Evolutionary conservation across 495 filamentous ascomycete genomes (phyloP).

Genomic region (Penicillium nucicola): DNA sequence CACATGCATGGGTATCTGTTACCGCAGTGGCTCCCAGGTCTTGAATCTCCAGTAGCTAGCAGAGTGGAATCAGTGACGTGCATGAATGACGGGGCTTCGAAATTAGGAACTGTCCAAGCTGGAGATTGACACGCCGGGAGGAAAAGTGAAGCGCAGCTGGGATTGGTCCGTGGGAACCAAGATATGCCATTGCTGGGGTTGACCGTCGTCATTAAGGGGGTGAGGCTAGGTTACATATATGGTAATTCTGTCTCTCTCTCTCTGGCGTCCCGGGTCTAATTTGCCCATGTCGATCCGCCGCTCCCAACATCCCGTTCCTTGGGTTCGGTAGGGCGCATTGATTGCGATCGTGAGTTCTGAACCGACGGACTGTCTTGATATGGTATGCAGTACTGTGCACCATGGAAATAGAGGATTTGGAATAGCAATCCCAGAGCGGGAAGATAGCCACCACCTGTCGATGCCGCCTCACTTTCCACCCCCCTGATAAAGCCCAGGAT

Average conservation of each 20-base stretch:
- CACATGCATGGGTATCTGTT: no score
- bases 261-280: neutral
- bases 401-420: neutral
- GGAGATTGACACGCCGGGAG: neutral
- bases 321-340: constrained; percentile 16
- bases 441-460: no score
- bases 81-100: neutral
- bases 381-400: neutral
- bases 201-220: neutral
- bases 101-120: neutral
- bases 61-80: neutral
- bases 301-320: constrained; percentile 7
- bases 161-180: neutral
- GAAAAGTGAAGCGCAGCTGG: neutral
- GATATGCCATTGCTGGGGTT: neutral
- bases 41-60: no score
- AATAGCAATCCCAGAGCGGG: no score
- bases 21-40: no score
- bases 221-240: neutral
- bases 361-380: neutral
- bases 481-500: neutral
- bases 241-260: neutral
- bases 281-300: constrained; percentile 1
- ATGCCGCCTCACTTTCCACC: neutral
- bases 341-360: constrained; percentile 2